Conservation (phyloP, 2,329 filamentous ascomycete species). For the Periglandula ipomoeae region DNA sequence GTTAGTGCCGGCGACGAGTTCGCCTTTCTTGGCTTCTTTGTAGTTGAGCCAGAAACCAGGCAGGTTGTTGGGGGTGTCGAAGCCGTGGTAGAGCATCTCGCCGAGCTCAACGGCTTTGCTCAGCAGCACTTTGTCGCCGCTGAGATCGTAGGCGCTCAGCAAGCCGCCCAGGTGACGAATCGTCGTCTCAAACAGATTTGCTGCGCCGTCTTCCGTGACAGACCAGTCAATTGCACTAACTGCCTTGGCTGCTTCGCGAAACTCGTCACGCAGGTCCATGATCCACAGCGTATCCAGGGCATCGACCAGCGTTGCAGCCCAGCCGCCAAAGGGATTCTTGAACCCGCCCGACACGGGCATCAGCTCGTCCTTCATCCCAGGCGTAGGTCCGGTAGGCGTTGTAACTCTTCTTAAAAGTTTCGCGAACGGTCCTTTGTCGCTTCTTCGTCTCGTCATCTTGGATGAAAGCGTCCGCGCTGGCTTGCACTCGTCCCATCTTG, state of each 20-base stretch:
- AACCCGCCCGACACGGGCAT: constrained; percentile 35
- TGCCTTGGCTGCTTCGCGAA: constrained; percentile 41
- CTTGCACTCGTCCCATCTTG: constrained; percentile 22
- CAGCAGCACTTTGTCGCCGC: constrained; percentile 34
- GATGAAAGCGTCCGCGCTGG: constrained; percentile 14
- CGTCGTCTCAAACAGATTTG: constrained; percentile 46
- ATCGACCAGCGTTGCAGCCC: constrained; percentile 53
- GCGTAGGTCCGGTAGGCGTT: constrained; percentile 41
- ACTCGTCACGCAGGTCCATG: constrained; percentile 50
- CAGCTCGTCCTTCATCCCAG: constrained; percentile 45
- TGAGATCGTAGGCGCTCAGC: constrained; percentile 41
- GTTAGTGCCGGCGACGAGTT: constrained; percentile 41
- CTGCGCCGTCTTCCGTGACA: constrained; percentile 29
- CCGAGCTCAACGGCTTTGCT: constrained; percentile 42
- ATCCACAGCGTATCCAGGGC: constrained; percentile 54
- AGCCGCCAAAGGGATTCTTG: constrained; percentile 42
- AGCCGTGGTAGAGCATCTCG: constrained; percentile 44
- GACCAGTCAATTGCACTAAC: constrained; percentile 43
- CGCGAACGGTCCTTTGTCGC: constrained; percentile 30
- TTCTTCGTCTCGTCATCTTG: constrained; percentile 12
- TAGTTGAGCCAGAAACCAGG: constrained; percentile 40
- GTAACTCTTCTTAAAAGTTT: constrained; percentile 35
- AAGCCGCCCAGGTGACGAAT: constrained; percentile 39
- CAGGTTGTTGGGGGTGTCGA: constrained; percentile 45
- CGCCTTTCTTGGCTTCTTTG: constrained; percentile 27